phyloP scores from a whole-genome alignment of 805 yeast species.

The Monosporozyma solicola region DNA sequence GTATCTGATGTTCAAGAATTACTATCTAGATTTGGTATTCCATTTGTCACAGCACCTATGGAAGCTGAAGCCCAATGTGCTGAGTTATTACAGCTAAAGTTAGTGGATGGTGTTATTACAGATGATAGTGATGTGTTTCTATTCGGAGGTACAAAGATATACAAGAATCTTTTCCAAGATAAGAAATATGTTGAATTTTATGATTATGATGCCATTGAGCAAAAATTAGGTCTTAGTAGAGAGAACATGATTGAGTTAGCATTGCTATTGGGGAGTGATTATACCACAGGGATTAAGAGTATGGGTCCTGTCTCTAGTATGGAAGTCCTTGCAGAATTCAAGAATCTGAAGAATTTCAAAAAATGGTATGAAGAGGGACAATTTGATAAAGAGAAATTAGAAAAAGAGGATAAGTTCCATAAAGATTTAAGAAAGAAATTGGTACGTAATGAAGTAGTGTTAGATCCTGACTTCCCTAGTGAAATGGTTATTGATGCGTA shows the following conservation, averaged over 20 bases:
- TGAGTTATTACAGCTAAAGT: conserved; percentile 49
- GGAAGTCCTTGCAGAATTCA: conserved; percentile 85
- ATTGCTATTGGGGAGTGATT: conserved; percentile 82
- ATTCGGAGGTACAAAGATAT: conserved; percentile 79
- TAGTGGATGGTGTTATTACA: conserved; percentile 92
- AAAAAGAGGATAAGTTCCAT: conserved; percentile 39
- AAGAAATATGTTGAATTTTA: conserved; percentile 87
- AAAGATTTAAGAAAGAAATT: conserved; percentile 51
- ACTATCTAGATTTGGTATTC: conserved; percentile 81
- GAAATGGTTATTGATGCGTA: conserved; percentile 64
- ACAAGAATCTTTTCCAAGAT: conserved; percentile 91
- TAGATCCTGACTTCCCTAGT: conserved; percentile 66
- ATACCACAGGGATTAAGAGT: conserved; percentile 87
- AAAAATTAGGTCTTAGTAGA: conserved; percentile 57
- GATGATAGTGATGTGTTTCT: conserved; percentile 96
- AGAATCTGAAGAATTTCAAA: conserved; percentile 31
- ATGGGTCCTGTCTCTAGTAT: conserved; percentile 90
- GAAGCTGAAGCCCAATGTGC: conserved; percentile 99
- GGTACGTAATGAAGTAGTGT: conserved; percentile 42
- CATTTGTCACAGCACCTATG: conserved; percentile 93
- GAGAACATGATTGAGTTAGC: conserved; percentile 71
- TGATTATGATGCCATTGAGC: conserved; percentile 45
- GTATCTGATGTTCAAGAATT: conserved; percentile 84
- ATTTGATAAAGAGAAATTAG: conserved; percentile 33
- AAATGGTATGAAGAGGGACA: conserved; percentile 38